Conservation (phyloP, 257 asterid species). For the Nicotiana knightiana region DNA sequence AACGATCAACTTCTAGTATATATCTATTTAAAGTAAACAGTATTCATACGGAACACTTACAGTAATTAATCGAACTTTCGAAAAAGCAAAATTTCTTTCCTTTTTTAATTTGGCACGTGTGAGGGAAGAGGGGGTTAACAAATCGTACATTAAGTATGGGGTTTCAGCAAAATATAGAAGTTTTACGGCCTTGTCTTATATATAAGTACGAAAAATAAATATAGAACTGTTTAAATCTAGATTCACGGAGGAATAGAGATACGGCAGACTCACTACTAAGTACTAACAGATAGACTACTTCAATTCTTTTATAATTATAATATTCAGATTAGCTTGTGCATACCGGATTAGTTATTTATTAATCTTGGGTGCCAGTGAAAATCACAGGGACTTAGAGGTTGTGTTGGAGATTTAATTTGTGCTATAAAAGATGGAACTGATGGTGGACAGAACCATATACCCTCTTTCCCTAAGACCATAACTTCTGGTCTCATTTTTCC, state of each 20-base stretch:
- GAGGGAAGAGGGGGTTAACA: too few relatives aligned
- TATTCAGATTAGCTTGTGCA: too few relatives aligned
- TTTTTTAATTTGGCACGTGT: too few relatives aligned
- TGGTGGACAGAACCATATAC: conserved; percentile 56
- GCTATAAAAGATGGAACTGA: conserved; percentile 22
- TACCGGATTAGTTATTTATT: background rate
- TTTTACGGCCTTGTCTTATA: too few relatives aligned
- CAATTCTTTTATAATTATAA: too few relatives aligned
- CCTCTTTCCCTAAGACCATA: conserved; percentile 27
- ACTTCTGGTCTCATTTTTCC: conserved; percentile 26
- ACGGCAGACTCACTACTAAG: background rate
- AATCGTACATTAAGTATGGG: too few relatives aligned
- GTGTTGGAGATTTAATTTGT: conserved; percentile 19
- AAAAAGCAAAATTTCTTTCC: too few relatives aligned
- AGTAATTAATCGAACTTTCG: background rate
- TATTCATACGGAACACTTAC: background rate
- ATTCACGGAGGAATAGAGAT: too few relatives aligned
- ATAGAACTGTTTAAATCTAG: too few relatives aligned
- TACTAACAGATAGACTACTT: conserved; percentile 9
- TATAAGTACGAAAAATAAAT: too few relatives aligned
- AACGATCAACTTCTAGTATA: background rate
- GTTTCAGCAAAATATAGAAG: too few relatives aligned
- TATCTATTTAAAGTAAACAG: background rate
- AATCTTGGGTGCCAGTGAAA: conserved; percentile 31
- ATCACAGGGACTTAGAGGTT: conserved; percentile 15